phyloP scores from a whole-genome alignment of 352 stramenopile species.

The Thalassiosira delicatula region DNA sequence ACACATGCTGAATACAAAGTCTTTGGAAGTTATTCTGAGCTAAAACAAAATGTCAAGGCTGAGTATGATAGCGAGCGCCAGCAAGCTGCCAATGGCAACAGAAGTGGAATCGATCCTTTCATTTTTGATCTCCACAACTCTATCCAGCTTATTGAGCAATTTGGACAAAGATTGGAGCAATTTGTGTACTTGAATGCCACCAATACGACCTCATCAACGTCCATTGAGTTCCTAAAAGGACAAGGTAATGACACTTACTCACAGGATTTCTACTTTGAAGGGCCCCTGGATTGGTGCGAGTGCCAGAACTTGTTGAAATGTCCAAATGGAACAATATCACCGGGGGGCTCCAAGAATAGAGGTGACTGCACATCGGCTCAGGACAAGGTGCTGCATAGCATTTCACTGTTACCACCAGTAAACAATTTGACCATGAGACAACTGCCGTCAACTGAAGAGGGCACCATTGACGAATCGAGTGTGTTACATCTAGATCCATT shows the following conservation, averaged over 20 bases:
- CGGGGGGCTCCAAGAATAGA: slow-evolving; percentile 84
- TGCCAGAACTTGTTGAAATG: slow-evolving; percentile 93
- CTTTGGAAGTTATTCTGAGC: slow-evolving; percentile 86
- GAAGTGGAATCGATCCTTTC: slow-evolving; percentile 87
- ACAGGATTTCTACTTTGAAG: slow-evolving; percentile 64
- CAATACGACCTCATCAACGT: slow-evolving; percentile 41
- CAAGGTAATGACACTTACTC: slow-evolving; percentile 27
- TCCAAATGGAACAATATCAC: slow-evolving; percentile 91
- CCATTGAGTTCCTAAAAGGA: slow-evolving; percentile 29
- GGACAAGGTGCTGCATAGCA: slow-evolving; percentile 88
- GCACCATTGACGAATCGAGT: slow-evolving; percentile 48
- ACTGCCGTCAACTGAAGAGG: slow-evolving; percentile 39
- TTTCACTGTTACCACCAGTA: slow-evolving; percentile 86
- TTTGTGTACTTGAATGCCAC: slow-evolving; percentile 84
- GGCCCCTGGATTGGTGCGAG: slow-evolving; percentile 90
- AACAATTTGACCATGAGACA: slow-evolving; percentile 23
- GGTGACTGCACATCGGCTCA: slow-evolving; percentile 87
- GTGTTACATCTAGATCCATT: slow-evolving; percentile 86
- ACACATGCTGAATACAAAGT: slow-evolving; percentile 82
- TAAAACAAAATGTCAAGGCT: slow-evolving; percentile 81
- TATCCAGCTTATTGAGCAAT: slow-evolving; percentile 88
- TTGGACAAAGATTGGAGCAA: slow-evolving; percentile 86
- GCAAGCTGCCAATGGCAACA: slow-evolving; percentile 38
- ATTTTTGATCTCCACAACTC: slow-evolving; percentile 91
- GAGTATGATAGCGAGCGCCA: slow-evolving; percentile 61